These are phyloP conservation scores for Bothriochloa decipiens DNA, from an alignment of 176 grass and related monocot genomes.

Conservation along the genomic window DNA sequence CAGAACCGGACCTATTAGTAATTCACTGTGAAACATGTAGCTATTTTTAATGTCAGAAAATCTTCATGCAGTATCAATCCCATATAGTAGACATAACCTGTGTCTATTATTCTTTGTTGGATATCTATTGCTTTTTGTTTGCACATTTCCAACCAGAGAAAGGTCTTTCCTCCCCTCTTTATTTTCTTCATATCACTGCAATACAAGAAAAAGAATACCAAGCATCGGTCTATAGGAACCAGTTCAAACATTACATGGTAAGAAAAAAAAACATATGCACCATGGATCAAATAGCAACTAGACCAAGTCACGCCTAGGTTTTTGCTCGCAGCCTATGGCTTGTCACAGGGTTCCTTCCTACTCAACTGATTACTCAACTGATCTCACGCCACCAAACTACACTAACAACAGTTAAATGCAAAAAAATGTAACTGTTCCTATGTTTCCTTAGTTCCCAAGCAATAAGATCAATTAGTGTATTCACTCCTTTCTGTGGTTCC, in stretches of 20 bases:
- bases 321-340: neutral
- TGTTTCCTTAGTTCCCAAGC: neutral
- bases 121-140: neutral
- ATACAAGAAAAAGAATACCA: neutral
- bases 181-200: neutral
- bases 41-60: neutral
- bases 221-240: neutral
- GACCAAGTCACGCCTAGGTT: neutral
- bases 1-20: neutral
- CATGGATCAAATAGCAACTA: neutral
- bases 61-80: neutral
- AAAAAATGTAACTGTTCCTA: neutral
- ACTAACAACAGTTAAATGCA: neutral
- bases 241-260: neutral
- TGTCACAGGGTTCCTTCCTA: neutral
- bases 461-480: neutral
- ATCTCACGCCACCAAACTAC: neutral
- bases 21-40: neutral
- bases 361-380: neutral
- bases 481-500: neutral
- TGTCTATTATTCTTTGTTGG: neutral
- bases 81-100: neutral
- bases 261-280: neutral
- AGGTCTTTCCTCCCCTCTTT: neutral
- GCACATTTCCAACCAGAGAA: neutral